Evolutionary conservation across 495 filamentous ascomycete genomes (phyloP).

Genomic region (Penicillium ochrochloron): DNA sequence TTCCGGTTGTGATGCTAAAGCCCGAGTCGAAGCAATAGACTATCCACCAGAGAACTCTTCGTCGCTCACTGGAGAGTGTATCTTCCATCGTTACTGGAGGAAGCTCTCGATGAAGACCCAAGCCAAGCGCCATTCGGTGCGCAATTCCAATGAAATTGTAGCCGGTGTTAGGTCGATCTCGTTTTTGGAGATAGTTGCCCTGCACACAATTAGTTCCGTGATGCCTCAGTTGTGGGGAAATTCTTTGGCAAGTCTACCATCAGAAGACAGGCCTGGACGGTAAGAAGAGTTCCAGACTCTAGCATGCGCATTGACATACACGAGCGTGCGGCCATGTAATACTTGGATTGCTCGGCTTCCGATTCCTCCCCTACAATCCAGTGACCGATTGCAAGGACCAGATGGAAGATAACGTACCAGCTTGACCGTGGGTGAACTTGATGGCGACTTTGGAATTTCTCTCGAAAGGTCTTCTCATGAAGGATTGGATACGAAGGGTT

Average conservation of each 20-base stretch:
- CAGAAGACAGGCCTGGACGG: neutral
- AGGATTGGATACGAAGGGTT: neutral
- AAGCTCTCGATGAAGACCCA: slow-evolving; percentile 3
- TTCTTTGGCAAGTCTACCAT: neutral
- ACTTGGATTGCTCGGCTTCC: neutral
- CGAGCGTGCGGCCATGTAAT: neutral
- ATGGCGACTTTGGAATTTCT: neutral
- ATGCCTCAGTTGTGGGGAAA: neutral
- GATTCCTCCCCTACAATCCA: neutral
- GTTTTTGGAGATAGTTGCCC: slow-evolving; percentile 28
- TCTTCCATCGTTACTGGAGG: neutral
- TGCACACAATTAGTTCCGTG: neutral
- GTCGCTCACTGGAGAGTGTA: neutral
- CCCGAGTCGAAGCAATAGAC: slow-evolving; percentile 1
- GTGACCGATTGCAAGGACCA: neutral
- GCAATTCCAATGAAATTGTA: slow-evolving; percentile 40
- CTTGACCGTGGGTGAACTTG: neutral
- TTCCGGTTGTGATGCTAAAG: neutral
- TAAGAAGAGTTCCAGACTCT: neutral
- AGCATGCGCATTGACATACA: neutral
- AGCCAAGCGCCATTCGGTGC: slow-evolving; percentile 39
- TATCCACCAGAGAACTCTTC: neutral
- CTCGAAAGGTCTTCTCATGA: neutral
- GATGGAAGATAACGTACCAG: neutral
- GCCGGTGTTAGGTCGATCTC: slow-evolving; percentile 29